These are phyloP conservation scores for Penicillium paradoxum DNA, from an alignment of 495 filamentous ascomycete species.

Conservation along the genomic window DNA sequence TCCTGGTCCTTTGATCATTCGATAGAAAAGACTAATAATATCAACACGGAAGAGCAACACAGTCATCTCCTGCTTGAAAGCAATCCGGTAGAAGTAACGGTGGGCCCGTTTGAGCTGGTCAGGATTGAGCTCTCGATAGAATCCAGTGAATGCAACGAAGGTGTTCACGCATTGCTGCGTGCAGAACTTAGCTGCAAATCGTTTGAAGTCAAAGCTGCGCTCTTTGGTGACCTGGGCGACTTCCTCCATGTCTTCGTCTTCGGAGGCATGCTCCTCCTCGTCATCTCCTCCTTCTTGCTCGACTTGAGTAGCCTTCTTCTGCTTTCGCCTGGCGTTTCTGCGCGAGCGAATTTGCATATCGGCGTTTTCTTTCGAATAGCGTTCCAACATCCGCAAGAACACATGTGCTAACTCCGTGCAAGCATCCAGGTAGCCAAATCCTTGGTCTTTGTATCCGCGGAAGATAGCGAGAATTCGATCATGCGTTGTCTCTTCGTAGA, in stretches of 20 bases:
- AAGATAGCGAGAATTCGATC: conserved; percentile 76
- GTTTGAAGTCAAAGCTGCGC: conserved; percentile 88
- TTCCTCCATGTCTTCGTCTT: conserved; percentile 67
- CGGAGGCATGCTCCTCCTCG: conserved; percentile 57
- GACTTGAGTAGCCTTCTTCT: conserved; percentile 48
- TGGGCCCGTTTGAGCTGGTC: conserved; percentile 88
- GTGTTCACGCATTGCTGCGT: conserved; percentile 84
- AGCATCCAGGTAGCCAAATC: conserved; percentile 88
- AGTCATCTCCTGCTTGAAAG: conserved; percentile 88
- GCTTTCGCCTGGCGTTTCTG: conserved; percentile 61
- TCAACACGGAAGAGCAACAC: conserved; percentile 87
- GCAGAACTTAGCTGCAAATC: conserved; percentile 75
- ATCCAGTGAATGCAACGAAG: conserved; percentile 73
- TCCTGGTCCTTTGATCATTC: conserved; percentile 88
- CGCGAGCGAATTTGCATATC: conserved; percentile 87
- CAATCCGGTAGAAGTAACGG: conserved; percentile 90
- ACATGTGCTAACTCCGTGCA: conserved; percentile 88
- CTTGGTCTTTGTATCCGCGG: conserved; percentile 83
- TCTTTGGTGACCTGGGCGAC: conserved; percentile 68
- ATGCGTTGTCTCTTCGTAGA: conserved; percentile 95
- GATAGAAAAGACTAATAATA: conserved; percentile 80
- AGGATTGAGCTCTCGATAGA: conserved; percentile 73
- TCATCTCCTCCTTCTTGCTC: conserved; percentile 34
- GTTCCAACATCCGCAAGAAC: conserved; percentile 86
- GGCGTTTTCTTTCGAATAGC: conserved; percentile 88